phyloP scores from a whole-genome alignment of 768 basidiomycete species.

The Tubosaeta sp. region DNA sequence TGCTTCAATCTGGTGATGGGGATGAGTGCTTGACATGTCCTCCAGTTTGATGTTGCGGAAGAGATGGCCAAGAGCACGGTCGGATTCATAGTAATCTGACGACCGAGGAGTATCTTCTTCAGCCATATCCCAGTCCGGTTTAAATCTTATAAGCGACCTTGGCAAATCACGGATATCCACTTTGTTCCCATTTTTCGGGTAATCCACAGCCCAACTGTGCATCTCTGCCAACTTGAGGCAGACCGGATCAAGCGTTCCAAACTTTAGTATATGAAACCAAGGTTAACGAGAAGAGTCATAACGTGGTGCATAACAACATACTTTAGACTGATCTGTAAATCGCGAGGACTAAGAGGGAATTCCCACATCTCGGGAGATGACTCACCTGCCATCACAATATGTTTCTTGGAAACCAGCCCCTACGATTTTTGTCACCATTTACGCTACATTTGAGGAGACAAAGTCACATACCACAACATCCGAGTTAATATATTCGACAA shows the following conservation, averaged over 20 bases:
- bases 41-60: conserved; percentile 58
- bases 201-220: conserved; percentile 68
- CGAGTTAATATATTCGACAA: conserved; percentile 81
- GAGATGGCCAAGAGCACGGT: conserved; percentile 64
- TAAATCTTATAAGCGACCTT: conserved; percentile 25
- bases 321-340: conserved; percentile 64
- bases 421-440: conserved; percentile 20
- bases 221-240: conserved; percentile 60
- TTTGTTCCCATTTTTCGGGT: conserved; percentile 70
- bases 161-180: conserved; percentile 57
- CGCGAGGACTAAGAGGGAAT: neutral
- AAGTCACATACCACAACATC: conserved; percentile 59
- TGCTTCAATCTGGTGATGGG: conserved; percentile 9
- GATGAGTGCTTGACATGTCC: conserved; percentile 23
- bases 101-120: conserved; percentile 50
- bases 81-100: conserved; percentile 69
- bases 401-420: conserved; percentile 67
- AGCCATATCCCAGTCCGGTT: conserved; percentile 63
- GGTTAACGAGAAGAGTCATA: neutral
- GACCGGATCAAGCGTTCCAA: conserved; percentile 54
- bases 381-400: conserved; percentile 68
- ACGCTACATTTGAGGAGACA: conserved; percentile 6
- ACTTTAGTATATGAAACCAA: conserved; percentile 31
- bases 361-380: neutral
- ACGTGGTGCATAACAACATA: conserved; percentile 23